phyloP scores from a whole-genome alignment of 2,329 filamentous ascomycete species.

The Aureobasidium sp. region DNA sequence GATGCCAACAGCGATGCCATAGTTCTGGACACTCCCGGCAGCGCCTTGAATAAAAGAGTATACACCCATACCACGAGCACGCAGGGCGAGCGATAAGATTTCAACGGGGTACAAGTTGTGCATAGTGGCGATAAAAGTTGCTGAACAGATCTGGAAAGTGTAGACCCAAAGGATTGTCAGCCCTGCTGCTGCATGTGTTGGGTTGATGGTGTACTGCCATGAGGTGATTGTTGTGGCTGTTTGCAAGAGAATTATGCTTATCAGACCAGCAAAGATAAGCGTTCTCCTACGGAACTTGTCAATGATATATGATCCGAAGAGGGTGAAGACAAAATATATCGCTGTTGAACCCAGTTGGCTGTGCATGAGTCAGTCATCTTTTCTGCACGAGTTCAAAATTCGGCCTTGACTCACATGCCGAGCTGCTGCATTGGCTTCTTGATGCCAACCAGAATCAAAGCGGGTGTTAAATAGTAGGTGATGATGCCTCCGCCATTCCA shows the following conservation, averaged over 20 bases:
- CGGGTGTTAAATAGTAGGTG: constrained; percentile 34
- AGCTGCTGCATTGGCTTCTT: constrained; percentile 33
- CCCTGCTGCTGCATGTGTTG: constrained; percentile 31
- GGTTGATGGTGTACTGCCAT: constrained; percentile 37
- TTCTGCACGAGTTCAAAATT: not conserved
- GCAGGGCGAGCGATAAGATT: not conserved
- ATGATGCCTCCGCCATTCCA: constrained; percentile 45
- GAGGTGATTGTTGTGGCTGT: constrained; percentile 42
- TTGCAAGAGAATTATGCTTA: constrained; percentile 40
- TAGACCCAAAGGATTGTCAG: constrained; percentile 44
- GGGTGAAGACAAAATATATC: constrained; percentile 43
- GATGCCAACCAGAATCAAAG: constrained; percentile 39
- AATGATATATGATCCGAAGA: constrained; percentile 37
- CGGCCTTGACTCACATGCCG: constrained; percentile 27
- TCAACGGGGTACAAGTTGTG: constrained; percentile 10
- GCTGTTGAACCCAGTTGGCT: constrained; percentile 37
- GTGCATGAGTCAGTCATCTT: not conserved
- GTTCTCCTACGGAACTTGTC: constrained; percentile 39
- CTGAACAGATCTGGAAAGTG: constrained; percentile 42
- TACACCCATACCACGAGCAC: constrained; percentile 23
- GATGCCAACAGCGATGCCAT: constrained; percentile 44
- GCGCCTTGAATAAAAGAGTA: constrained; percentile 41
- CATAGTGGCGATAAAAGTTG: constrained; percentile 35
- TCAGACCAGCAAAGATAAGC: constrained; percentile 39
- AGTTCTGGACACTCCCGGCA: constrained; percentile 39